A percentile compares a stretch with the other conserved stretches of the same genome.
phyloP scores from a whole-genome alignment of 2,329 filamentous ascomycete species.

The Penicillium sp. region DNA sequence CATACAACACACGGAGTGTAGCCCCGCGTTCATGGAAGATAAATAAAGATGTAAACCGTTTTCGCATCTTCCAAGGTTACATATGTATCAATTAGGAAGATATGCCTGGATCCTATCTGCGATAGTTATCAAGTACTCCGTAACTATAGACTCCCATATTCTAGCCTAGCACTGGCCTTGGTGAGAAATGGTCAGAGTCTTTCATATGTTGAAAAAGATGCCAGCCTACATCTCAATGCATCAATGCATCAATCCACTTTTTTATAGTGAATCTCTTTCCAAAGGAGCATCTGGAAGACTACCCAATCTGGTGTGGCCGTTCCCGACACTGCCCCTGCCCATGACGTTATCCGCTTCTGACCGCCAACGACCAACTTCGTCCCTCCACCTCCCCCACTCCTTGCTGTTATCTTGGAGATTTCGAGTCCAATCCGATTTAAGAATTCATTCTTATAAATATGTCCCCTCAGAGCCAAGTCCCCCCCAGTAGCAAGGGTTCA shows the following conservation, averaged over 20 bases:
- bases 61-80: background rate
- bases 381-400: slow-evolving; percentile 4
- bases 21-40: background rate
- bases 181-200: background rate
- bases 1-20: background rate
- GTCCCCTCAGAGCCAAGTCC: slow-evolving; percentile 34
- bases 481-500: slow-evolving; percentile 37
- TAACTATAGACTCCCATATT: background rate
- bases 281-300: background rate
- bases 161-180: background rate
- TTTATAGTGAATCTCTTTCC: background rate
- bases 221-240: too few species aligned
- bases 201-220: background rate
- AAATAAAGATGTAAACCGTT: background rate
- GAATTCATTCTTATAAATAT: slow-evolving; percentile 15
- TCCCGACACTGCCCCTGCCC: slow-evolving; percentile 1
- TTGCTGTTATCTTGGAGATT: background rate
- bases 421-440: background rate
- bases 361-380: slow-evolving; percentile 16
- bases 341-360: slow-evolving; percentile 22
- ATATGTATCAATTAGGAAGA: background rate
- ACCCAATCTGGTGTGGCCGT: slow-evolving; percentile 4
- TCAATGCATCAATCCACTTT: too few species aligned
- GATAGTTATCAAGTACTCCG: background rate
- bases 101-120: background rate